phyloP scores from a whole-genome alignment of 345 rosid genomes.

The Theobroma cacao region DNA sequence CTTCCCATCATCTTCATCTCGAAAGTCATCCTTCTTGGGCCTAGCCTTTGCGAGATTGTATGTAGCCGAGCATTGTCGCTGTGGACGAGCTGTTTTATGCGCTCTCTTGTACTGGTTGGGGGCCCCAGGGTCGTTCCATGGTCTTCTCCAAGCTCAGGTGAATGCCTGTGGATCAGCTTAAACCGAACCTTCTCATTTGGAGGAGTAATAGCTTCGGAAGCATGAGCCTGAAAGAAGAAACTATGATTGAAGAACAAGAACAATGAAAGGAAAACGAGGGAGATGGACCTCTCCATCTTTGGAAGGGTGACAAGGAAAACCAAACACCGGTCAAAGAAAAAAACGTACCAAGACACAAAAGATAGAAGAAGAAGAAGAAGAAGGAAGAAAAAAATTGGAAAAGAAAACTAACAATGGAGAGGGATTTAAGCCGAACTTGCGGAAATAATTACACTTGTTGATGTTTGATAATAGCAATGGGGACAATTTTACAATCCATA shows the following conservation, averaged over 20 bases:
- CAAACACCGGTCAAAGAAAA: background rate
- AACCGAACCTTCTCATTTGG: background rate
- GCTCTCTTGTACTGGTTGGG: background rate
- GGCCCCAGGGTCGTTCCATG: background rate
- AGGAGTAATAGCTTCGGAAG: background rate
- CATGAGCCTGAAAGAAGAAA: background rate
- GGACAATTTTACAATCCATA: too few relatives aligned
- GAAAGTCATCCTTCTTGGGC: background rate
- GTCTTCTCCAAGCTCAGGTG: slow-evolving; percentile 4
- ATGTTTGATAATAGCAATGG: background rate
- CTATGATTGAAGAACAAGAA: background rate
- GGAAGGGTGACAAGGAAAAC: background rate
- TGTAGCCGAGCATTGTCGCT: slow-evolving; percentile 14
- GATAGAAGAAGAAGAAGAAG: too few relatives aligned
- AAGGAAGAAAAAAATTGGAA: background rate
- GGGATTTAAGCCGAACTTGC: background rate
- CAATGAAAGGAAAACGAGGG: background rate
- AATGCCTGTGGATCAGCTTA: slow-evolving; percentile 17
- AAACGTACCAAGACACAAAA: background rate
- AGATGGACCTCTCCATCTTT: slow-evolving; percentile 2
- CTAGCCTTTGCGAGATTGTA: background rate
- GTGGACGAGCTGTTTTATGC: background rate
- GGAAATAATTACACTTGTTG: background rate
- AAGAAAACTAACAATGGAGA: background rate
- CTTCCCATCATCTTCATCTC: background rate